Evolutionary conservation across 306 rosid genomes (phyloP), one percentile per base, ranked within the genome.

Genomic region (Amphicarpaea edgeworthii): DNA sequence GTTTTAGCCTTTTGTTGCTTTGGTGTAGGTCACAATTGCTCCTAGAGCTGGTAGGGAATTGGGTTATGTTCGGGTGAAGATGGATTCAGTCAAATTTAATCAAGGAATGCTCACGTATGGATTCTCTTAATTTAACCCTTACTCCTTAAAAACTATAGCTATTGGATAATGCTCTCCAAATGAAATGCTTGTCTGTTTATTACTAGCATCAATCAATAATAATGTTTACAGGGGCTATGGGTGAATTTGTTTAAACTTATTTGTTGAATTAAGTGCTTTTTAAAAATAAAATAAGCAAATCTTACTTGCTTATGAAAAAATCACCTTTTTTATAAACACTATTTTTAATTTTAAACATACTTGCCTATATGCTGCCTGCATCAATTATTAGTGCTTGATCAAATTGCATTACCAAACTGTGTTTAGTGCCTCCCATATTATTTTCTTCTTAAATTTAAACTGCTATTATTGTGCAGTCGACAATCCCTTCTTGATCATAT

Each of bases 1-100:
- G n/a, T 61, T 70, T 34, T 7, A 24, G 41, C 58, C 11, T 82
- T 68, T 51, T 82, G 53, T 73, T 78, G 61, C 72, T 75, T 64
- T 76, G 79, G 14, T 78, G 84, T 84, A 95, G 99, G 87, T 95
- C 77, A 95, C 99, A 54, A 92, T 95, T 81, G 97, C 99, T 79
- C 99, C 99, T 81, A 90, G 99, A 87, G 97, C 99, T 76, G 99
- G 97, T 68, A 87, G 99, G 88, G 99, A 95, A 57, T 69, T 95
- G 83, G 99, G 99, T 72, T 95, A 95, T 83, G 99, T 85, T 83
- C 89, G 99, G 79, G 81, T 87, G 86, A 89, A 87, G 88, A 88
- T 95, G 99, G 89, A 95, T 85, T 45, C 97, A 3, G 21, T 95
- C 70, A 92, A 80, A 63, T 95, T 85, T 67, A 89, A 87, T 75